A percentile compares a stretch with the other conserved stretches of the same genome.
Conservation (phyloP, 495 filamentous ascomycete genomes). For the Xanthoparmelia taractica region DNA sequence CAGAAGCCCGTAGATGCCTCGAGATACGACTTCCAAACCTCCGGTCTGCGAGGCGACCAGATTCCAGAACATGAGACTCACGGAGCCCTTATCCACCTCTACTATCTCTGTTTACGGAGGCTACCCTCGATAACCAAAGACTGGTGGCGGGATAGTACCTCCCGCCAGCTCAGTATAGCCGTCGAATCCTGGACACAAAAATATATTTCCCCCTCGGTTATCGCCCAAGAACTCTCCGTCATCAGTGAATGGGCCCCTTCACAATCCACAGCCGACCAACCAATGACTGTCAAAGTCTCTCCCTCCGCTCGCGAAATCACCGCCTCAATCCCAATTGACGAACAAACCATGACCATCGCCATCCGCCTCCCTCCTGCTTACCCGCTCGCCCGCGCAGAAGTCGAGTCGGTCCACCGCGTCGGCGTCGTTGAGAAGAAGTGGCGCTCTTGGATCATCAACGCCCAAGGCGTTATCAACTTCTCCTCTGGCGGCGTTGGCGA, state of each 20-base stretch:
- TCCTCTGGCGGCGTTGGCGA: slow-evolving; percentile 43
- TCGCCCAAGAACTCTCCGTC: slow-evolving; percentile 59
- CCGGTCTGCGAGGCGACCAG: slow-evolving; percentile 52
- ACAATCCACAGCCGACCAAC: slow-evolving; percentile 56
- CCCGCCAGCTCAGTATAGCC: slow-evolving; percentile 65
- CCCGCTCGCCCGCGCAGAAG: slow-evolving; percentile 69
- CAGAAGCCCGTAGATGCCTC: slow-evolving; percentile 62
- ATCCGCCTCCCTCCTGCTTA: slow-evolving; percentile 73
- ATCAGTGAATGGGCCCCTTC: slow-evolving; percentile 62
- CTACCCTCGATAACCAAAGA: slow-evolving; percentile 67
- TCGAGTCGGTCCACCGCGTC: slow-evolving; percentile 70
- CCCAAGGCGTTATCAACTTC: slow-evolving; percentile 90
- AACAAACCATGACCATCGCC: slow-evolving; percentile 67
- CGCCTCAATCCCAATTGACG: slow-evolving; percentile 79
- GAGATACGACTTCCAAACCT: slow-evolving; percentile 59
- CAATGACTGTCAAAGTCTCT: slow-evolving; percentile 64
- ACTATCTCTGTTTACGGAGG: slow-evolving; percentile 69
- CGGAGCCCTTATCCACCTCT: slow-evolving; percentile 79
- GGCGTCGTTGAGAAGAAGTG: slow-evolving; percentile 84
- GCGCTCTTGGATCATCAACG: slow-evolving; percentile 72
- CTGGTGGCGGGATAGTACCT: slow-evolving; percentile 77
- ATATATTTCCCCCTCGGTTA: slow-evolving; percentile 75
- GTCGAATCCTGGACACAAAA: slow-evolving; percentile 77
- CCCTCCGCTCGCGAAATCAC: slow-evolving; percentile 62
- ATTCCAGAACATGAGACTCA: slow-evolving; percentile 59